A percentile compares a stretch with the other conserved stretches of the same genome.
These are phyloP conservation scores for Lactifluus volemus DNA, from an alignment of 768 basidiomycete genomes.

Conservation along the genomic window DNA sequence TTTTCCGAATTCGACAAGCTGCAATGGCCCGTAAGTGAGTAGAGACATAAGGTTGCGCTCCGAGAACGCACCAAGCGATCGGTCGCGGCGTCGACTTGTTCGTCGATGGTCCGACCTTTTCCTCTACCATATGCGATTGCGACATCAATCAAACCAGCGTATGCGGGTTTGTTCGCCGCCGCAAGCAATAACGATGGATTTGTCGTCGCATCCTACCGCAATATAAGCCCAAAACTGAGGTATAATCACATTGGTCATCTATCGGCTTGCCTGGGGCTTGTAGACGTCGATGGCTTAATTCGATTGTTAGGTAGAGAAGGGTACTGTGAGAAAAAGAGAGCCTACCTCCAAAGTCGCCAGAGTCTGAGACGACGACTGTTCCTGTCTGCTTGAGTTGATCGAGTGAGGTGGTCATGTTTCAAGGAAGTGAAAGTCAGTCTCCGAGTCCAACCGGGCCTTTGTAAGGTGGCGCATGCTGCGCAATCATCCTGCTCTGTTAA, in stretches of 20 bases:
- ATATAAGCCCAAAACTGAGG: neutral
- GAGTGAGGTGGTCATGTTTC: constrained; percentile 64
- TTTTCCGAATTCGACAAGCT: constrained; percentile 97
- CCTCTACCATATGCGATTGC: constrained; percentile 69
- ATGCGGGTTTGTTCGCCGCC: constrained; percentile 84
- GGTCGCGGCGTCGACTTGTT: constrained; percentile 67
- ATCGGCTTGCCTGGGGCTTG: constrained; percentile 71
- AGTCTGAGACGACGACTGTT: constrained; percentile 95
- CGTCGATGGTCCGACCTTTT: constrained; percentile 72
- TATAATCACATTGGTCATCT: neutral
- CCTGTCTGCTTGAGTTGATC: constrained; percentile 84
- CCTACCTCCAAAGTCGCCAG: constrained; percentile 86
- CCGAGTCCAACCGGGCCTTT: neutral
- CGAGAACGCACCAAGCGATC: constrained; percentile 72
- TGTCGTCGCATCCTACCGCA: constrained; percentile 83
- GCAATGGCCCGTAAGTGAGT: constrained; percentile 10
- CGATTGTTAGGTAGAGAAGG: constrained; percentile 11
- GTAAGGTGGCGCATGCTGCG: no score
- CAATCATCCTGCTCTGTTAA: no score
- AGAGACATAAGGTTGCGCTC: neutral
- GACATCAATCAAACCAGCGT: constrained; percentile 67
- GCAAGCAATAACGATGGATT: constrained; percentile 95
- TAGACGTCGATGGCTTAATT: constrained; percentile 80
- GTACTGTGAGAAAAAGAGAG: neutral
- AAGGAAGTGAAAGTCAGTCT: neutral